These are phyloP conservation scores for Phytophthora litchii DNA, from an alignment of 352 stramenopile genomes.

Conservation along the genomic window DNA sequence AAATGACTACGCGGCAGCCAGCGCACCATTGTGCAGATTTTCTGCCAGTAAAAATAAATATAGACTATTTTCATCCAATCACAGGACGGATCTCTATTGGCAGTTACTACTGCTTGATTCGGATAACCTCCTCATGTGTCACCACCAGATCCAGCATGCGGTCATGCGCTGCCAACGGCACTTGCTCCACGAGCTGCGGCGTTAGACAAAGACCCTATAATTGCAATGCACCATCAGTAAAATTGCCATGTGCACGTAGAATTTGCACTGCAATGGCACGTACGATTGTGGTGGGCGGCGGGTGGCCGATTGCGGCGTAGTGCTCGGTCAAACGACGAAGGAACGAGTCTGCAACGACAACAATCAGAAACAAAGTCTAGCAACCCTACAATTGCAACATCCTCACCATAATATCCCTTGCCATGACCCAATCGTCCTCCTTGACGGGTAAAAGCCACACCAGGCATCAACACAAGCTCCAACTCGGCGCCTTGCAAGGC, in stretches of 20 bases:
- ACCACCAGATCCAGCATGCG: conserved; percentile 69
- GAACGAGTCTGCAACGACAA: conserved; percentile 66
- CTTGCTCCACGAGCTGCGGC: conserved; percentile 62
- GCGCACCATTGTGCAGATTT: conserved; percentile 1
- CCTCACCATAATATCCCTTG: conserved; percentile 88
- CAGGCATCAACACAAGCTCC: conserved; percentile 84
- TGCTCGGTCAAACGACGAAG: conserved; percentile 61
- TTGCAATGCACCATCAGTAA: neutral
- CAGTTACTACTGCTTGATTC: conserved; percentile 19
- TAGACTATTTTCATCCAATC: conserved; percentile 16
- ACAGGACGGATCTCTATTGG: conserved; percentile 7
- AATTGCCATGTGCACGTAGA: neutral
- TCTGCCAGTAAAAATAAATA: conserved; percentile 20
- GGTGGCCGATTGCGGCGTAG: conserved; percentile 41
- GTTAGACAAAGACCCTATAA: conserved; percentile 70
- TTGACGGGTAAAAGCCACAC: conserved; percentile 77
- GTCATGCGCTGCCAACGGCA: conserved; percentile 71
- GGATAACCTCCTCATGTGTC: conserved; percentile 64
- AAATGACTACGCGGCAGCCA: conserved; percentile 22
- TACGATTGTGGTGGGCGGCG: conserved; percentile 67
- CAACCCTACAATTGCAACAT: conserved; percentile 1
- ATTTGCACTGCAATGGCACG: conserved; percentile 21
- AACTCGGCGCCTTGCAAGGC: conserved; percentile 55
- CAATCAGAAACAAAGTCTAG: conserved; percentile 8
- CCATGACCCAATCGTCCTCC: conserved; percentile 87